Evolutionary conservation across 768 basidiomycete genomes (phyloP), one percentile per base, ranked within the genome.

Genomic region (Leucocoprinus leucothites): DNA sequence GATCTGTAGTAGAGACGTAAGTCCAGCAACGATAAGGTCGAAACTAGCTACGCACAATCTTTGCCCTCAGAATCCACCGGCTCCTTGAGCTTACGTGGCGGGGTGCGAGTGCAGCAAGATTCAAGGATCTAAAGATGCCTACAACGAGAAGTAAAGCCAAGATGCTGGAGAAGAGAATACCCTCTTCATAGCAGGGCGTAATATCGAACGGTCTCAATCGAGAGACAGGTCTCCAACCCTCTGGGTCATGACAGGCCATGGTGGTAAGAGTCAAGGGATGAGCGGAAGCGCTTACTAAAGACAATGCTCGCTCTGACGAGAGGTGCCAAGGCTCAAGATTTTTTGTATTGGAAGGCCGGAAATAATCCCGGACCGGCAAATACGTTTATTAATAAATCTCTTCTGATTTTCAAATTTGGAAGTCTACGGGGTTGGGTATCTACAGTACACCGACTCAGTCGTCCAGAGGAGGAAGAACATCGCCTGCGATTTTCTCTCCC

Each of bases 161-260:
- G 0, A 87, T 62, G 3, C 72, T 57, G 0, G 89, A 76, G 1
- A 92, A 67, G 0, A 94, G 28, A 41, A 86, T 64, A 13, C 83
- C 87, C 59, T 92, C 87, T 61, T 95, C 87, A 59, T 87, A 90
- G 66, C 94, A 96, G 13, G 82, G 79, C 1, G 92, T 90, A 8
- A 86, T 60, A 66, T 95, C 94, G 65, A 93, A 91, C 13, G 78
- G 71, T 51, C 91, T 79, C 0, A 70, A 60, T 0, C 57, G 66
- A 0, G 91, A 93, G 16, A 84, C 69, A 14, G 78, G 71, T 8
- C 66, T 67, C 86, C 89, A 91, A 53, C 89, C 88, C 59, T 91
- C 86, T 8, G 56, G 41, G 63, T 86, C 78, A 45, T 66, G 74
- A 63, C 86, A 87, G 19, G 40, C 19, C 54, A 56, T 56, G 55